A percentile compares a stretch with the other conserved stretches of the same genome.
phyloP scores from a whole-genome alignment of 257 asterid species.

The Rehmannia glutinosa region DNA sequence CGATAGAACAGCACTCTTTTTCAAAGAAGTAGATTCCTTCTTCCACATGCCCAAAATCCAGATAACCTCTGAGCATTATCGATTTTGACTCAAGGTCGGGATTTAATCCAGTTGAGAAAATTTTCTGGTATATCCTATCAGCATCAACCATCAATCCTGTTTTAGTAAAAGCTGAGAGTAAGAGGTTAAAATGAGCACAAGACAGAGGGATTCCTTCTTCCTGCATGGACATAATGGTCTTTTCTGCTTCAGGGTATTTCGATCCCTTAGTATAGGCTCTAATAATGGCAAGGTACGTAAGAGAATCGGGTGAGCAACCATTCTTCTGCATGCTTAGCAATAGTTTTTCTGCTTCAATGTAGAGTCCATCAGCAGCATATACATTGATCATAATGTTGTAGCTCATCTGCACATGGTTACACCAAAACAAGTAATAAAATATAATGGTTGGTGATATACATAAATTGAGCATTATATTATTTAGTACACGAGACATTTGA shows the following conservation, averaged over 20 bases:
- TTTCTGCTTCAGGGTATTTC: conserved; percentile 56
- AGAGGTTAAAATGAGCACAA: conserved; percentile 58
- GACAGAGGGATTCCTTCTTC: conserved; percentile 53
- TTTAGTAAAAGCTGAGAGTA: conserved; percentile 50
- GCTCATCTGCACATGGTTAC: conserved; percentile 54
- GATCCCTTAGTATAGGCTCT: conserved; percentile 49
- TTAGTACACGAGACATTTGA: background rate
- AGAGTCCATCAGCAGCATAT: conserved; percentile 54
- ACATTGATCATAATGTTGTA: conserved; percentile 61
- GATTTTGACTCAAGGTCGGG: conserved; percentile 54
- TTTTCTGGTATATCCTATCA: conserved; percentile 42
- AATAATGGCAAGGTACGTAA: conserved; percentile 57
- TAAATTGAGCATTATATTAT: background rate
- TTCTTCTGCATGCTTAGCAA: conserved; percentile 43
- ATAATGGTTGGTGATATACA: no score
- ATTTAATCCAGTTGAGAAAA: conserved; percentile 32
- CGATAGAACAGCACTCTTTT: conserved; percentile 35
- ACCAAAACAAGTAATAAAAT: no score
- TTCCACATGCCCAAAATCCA: conserved; percentile 55
- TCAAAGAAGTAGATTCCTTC: conserved; percentile 67
- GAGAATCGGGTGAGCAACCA: conserved; percentile 56
- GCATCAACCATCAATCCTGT: conserved; percentile 59
- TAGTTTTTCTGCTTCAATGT: conserved; percentile 58
- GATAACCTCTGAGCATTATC: conserved; percentile 67
- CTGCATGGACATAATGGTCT: conserved; percentile 50